These are phyloP conservation scores for Sporothrix inflata DNA, from an alignment of 2,329 filamentous ascomycete species.

Conservation along the genomic window DNA sequence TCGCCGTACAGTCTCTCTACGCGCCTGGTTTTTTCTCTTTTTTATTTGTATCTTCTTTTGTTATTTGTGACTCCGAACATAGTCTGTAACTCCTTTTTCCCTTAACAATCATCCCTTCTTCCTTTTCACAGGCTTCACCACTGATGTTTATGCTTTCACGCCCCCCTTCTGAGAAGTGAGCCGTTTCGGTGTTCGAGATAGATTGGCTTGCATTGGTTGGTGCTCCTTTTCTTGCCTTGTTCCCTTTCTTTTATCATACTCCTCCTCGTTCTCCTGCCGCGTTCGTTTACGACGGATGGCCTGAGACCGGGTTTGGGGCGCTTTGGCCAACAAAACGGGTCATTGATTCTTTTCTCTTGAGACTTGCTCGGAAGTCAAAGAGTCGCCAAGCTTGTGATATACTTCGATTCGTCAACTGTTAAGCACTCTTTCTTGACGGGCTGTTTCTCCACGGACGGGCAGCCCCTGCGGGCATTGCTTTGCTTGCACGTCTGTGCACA, in stretches of 20 bases:
- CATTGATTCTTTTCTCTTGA: neutral
- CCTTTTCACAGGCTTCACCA: too few relatives aligned
- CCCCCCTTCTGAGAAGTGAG: neutral
- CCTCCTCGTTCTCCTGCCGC: slow-evolving; percentile 8
- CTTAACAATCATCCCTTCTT: too few relatives aligned
- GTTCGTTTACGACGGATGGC: slow-evolving; percentile 29
- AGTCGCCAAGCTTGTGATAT: too few relatives aligned
- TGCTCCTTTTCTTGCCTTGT: neutral
- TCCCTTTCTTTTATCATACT: slow-evolving; percentile 1
- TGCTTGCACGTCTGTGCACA: neutral
- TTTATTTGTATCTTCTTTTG: neutral
- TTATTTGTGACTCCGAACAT: neutral
- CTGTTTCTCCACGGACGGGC: neutral
- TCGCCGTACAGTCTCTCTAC: neutral
- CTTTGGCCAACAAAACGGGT: slow-evolving; percentile 29
- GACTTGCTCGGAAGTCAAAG: too few relatives aligned
- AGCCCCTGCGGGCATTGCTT: neutral
- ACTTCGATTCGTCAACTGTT: too few relatives aligned
- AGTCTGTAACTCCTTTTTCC: too few relatives aligned
- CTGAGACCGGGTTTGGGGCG: slow-evolving; percentile 28
- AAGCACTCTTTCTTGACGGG: too few relatives aligned
- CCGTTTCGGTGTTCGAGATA: slow-evolving; percentile 23
- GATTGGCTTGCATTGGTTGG: slow-evolving; percentile 11
- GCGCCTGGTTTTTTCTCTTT: neutral
- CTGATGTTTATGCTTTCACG: neutral